Evolutionary conservation across 2,329 filamentous ascomycete genomes (phyloP), one percentile per base, ranked within the genome.

Genomic region (Colletotrichum viniferum): DNA sequence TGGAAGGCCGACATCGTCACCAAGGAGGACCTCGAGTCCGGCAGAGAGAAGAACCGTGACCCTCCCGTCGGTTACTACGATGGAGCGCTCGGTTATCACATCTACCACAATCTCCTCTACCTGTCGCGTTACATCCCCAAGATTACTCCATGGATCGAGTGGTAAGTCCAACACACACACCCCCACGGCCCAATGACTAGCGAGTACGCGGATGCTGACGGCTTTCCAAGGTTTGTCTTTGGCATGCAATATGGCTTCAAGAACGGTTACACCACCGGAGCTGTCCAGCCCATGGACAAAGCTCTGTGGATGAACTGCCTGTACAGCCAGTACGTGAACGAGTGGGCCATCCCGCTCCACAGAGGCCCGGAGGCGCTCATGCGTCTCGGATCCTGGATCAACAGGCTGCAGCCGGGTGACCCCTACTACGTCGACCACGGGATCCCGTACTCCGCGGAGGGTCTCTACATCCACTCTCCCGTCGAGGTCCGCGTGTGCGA

Each of bases 321-420:
- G 9, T 99, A 98, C 87, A 96, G 94, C 26, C 97, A 99, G 83
- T 98, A 95, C 80, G 97, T 99, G 78, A 98, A 99, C 83, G 97
- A 99, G 84, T 99, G 97, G 97, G 96, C 96, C 1, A 90, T 99
- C 13, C 97, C 97, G 1, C 89, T 99, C 2, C 88, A 92, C 77
- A 93, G 94, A 79, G 97, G 97, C 0, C 96, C 96, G 18, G 96
- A 98, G 84, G 96, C 95, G 8, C 91, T 99, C 60, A 90, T 88
- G 48, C 92, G 97, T 14, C 89, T 99, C 18, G 94, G 94, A 55
- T 94, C 94, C 66, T 99, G 97, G 97, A 89, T 99, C 74, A 94
- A 93, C 83, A 86, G 85, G 66, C 85, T 91, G 63, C 83, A 84
- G 0, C 87, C 94, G 70, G 90, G 91, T 21, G 94, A 97, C 79